Percentiles rank a stretch among this genome's conserved stretches.
Conservation (phyloP, 164 flowering plant species). For the Paratinospora sagittata region DNA sequence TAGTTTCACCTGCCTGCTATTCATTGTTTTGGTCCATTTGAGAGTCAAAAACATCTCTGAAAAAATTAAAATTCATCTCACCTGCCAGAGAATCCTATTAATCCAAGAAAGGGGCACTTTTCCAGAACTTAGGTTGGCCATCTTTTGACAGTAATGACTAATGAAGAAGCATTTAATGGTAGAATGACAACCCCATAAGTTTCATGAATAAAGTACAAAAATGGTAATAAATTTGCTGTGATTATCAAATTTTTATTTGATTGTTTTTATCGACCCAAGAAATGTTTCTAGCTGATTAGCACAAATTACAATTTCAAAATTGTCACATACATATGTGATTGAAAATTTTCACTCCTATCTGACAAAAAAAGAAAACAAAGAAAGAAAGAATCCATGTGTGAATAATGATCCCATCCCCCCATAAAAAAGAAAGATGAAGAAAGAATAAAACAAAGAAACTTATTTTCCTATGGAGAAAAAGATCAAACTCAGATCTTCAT, state of each 20-base stretch:
- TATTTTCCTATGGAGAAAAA: background rate
- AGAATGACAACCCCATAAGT: background rate
- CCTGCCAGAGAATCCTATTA: too few species aligned
- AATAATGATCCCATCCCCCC: background rate
- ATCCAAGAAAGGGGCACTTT: too few species aligned
- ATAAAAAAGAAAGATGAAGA: too few species aligned
- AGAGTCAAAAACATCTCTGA: too few species aligned
- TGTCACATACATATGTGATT: background rate
- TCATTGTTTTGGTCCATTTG: too few species aligned
- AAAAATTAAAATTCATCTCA: too few species aligned
- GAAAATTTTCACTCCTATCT: background rate
- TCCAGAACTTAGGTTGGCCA: too few species aligned
- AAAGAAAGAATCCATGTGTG: background rate
- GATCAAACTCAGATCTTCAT: background rate
- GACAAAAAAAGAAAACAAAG: too few species aligned
- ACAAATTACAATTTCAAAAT: constrained; percentile 5
- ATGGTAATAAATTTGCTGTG: background rate
- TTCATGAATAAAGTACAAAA: background rate
- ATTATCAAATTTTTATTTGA: background rate
- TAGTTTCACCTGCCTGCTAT: background rate
- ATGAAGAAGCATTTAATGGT: too few species aligned
- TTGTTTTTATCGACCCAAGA: constrained; percentile 2
- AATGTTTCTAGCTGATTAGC: background rate
- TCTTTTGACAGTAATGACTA: too few species aligned
- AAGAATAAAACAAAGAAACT: background rate